Base-by-base conservation (phyloP, 768 basidiomycete species). In the Strobilomyces echinocephalus region DNA sequence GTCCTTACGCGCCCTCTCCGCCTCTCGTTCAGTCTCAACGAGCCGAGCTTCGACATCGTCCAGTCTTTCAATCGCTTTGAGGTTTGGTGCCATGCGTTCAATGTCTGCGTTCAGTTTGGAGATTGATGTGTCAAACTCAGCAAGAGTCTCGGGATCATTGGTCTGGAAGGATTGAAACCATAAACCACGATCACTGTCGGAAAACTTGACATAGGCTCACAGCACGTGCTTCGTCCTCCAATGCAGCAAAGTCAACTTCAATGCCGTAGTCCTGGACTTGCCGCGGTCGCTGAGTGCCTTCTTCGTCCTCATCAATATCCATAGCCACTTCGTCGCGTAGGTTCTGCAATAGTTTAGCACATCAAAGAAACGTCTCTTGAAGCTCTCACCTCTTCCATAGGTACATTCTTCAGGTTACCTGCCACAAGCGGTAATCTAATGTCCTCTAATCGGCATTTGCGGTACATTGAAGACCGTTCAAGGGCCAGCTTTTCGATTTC, bases 381-480 rank as follows among this genome's bases (percentile, higher is more conserved):
- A 8, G 6, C 7, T 60, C 74, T 38, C 45, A 91, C 93, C 83
- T 97, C 97, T 65, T 97, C 94, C 83, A 98, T 89, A 0, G 95
- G 90, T 2, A 98, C 91, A 60, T 89, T 82, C 68, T 83, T 86
- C 50, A 98, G 73, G 63, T 83, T 80, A 7, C 95, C 97, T 50
- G 79, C 68, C 14, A 77, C 60, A 12, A 98, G 73, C 0, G 95
- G 94, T 16, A 99, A 69, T 54, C 80, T 80, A 60, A 97, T 87
- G 62, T 97, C 94, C 57, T 99, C 97, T 41, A 99, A 76, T 57
- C 93, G 82, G 70, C 95, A 97, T 64, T 90, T 91, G 15, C 95
- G 82, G 67, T 97, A 98, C 43, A 90, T 79, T 0, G 85, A 76
- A 21, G 92, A 90, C 21, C 95, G 78, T 63, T 97, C 95, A 43